These are phyloP conservation scores for Fusarium subtropicale DNA, from an alignment of 2,329 filamentous ascomycete species.

Conservation along the genomic window DNA sequence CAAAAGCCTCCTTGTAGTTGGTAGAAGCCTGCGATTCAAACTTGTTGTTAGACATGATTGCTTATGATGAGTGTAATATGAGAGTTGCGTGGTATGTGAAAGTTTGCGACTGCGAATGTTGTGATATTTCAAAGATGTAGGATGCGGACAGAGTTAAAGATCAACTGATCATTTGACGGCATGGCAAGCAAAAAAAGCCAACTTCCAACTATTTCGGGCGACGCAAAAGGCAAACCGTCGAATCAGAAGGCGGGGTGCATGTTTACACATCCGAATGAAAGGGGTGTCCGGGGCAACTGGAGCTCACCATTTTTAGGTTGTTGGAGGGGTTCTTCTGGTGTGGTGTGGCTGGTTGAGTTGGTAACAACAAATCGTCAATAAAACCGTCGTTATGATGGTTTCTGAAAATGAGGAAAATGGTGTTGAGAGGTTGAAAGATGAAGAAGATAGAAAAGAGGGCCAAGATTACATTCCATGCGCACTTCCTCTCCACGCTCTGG, in stretches of 20 bases:
- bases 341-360: constrained; percentile 34
- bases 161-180: constrained; percentile 18
- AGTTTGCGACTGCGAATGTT: constrained; percentile 19
- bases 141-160: constrained; percentile 8
- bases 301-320: constrained; percentile 53
- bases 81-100: constrained; percentile 14
- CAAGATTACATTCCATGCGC: constrained; percentile 39
- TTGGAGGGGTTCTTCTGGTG: constrained; percentile 22
- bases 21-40: constrained; percentile 76
- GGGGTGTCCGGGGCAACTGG: constrained; percentile 51
- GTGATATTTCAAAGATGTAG: constrained; percentile 22
- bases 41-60: constrained; percentile 64
- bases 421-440: constrained; percentile 45
- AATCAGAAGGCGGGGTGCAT: constrained; percentile 53
- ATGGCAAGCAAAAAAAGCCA: constrained; percentile 41
- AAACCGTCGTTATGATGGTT: constrained; percentile 22
- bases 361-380: constrained; percentile 15
- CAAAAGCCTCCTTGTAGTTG: constrained; percentile 99
- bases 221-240: constrained; percentile 40
- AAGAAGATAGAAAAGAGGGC: constrained; percentile 41
- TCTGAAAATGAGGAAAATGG: constrained; percentile 17
- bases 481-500: constrained; percentile 44
- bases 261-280: constrained; percentile 48
- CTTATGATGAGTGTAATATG: constrained; percentile 16
- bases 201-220: constrained; percentile 38